Base-by-base conservation (phyloP, 805 yeast species). In the Barnettozyma vustinii region DNA sequence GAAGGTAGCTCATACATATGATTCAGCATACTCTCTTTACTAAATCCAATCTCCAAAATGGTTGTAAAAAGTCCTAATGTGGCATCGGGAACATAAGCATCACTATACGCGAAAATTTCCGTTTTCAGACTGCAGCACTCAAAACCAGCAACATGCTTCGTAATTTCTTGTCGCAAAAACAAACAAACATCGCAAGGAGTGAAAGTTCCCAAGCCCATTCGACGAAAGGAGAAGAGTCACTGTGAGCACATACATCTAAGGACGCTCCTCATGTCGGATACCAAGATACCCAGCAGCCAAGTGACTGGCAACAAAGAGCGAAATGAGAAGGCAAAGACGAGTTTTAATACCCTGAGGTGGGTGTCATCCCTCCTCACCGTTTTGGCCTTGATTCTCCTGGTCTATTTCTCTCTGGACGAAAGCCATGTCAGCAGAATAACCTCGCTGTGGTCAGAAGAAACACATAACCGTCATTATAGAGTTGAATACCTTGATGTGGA, bases 401-500 rank as follows among this genome's bases (percentile, higher is more conserved):
- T 19, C 20, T 18, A 36, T 12, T 18, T 36, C 39, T 37, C 27
- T 13, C 21, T 37, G 41, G 16, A 21, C 9, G 9, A 21, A 27
- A 13, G 23, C 33, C 25, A 18, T 21, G 3, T 42, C 18, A 21
- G 15, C 15, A 35, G 20, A 15, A 9, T 42, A 8, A 27, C n/a
- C 9, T 16, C 35, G 5, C 13, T 40, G 20, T 25, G 15, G 40
- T 8, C 16, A 20, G 13, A 15, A 16, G 41, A 42, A 25, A 36
- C 40, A n/a, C 27, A 9, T 10, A 13, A 12, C 8, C 41, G 9
- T 18, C 37, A 33, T 18, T 51, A 39, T 21, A 39, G 19, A 9
- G 44, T 51, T 5, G 40, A 52, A 15, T 37, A 47, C 18, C 44
- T 59, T 1, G 58, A 54, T 18, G 53, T 27, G 18, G 53, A 66